Percentiles rank a stretch among this genome's conserved stretches.
These are phyloP conservation scores for Fraxinus excelsior DNA, from an alignment of 257 asterid genomes.

Conservation along the genomic window DNA sequence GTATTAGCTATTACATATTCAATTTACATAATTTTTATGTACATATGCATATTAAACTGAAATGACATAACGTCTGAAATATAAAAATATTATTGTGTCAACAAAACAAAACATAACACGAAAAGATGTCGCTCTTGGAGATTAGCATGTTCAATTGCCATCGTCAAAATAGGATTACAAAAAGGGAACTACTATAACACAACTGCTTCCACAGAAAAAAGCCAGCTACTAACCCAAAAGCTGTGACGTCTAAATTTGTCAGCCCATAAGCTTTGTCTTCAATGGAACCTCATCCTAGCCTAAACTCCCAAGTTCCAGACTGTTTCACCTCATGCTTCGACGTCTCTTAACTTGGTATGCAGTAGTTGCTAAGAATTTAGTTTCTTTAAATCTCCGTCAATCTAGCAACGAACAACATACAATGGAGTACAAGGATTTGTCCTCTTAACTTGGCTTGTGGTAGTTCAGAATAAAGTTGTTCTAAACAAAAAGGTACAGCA, in stretches of 20 bases:
- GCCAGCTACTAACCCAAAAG: constrained; percentile 25
- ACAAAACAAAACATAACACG: constrained; percentile 27
- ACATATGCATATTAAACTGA: neutral
- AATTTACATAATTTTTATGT: neutral
- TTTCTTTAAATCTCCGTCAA: neutral
- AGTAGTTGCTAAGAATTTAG: neutral
- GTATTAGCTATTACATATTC: neutral
- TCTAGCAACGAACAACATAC: neutral
- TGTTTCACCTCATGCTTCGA: neutral
- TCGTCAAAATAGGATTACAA: constrained; percentile 24
- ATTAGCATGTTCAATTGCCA: constrained; percentile 30
- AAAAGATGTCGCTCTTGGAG: constrained; percentile 32
- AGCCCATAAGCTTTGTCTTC: neutral
- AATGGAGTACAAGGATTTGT: neutral
- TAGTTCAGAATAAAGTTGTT: neutral
- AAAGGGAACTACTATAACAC: constrained; percentile 10
- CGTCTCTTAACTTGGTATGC: neutral
- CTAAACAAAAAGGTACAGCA: neutral
- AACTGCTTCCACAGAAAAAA: constrained; percentile 32
- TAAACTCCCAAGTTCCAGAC: constrained; percentile 5
- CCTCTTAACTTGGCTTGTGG: neutral
- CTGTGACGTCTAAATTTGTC: neutral
- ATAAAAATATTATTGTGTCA: constrained; percentile 23
- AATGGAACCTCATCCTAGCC: constrained; percentile 32
- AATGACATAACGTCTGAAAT: constrained; percentile 13